Evolutionary conservation across 768 basidiomycete species (phyloP).

Genomic region (Hypholoma sublateritium): DNA sequence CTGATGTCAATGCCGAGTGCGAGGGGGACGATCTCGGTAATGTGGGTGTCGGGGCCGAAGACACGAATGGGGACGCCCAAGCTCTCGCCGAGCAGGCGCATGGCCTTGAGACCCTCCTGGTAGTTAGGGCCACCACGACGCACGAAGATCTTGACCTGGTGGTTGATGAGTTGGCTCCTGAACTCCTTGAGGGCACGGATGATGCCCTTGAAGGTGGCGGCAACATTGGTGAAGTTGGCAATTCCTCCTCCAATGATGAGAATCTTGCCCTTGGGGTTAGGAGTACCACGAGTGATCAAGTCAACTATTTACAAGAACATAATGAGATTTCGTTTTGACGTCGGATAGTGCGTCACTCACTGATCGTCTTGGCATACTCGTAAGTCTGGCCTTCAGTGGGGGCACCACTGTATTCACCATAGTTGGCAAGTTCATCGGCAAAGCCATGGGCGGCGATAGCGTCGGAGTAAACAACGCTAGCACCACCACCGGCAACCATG

Average conservation of each 20-base stretch:
- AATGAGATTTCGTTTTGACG: not conserved
- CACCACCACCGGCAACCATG: constrained; percentile 98
- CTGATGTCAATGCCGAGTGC: constrained; percentile 82
- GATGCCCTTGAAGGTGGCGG: constrained; percentile 99
- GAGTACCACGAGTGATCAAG: constrained; percentile 88
- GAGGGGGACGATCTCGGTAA: constrained; percentile 97
- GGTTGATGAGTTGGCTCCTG: constrained; percentile 79
- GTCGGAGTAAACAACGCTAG: constrained; percentile 67
- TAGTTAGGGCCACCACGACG: constrained; percentile 99
- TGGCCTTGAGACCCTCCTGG: constrained; percentile 96
- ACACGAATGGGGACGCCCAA: constrained; percentile 97
- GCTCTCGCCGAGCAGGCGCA: constrained; percentile 95
- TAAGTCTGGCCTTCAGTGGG: constrained; percentile 98
- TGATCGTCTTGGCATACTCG: constrained; percentile 98
- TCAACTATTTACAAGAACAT: constrained; percentile 54
- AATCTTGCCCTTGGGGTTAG: constrained; percentile 88
- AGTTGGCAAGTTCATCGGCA: constrained; percentile 98
- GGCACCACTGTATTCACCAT: constrained; percentile 98
- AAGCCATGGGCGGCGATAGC: constrained; percentile 91
- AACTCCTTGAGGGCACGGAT: constrained; percentile 95
- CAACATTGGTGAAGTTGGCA: constrained; percentile 99
- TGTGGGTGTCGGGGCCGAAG: constrained; percentile 97
- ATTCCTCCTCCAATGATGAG: constrained; percentile 99
- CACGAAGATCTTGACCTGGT: constrained; percentile 93
- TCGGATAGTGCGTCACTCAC: constrained; percentile 40